A percentile compares a stretch with the other conserved stretches of the same genome.
Conservation (phyloP, 345 rosid species). For the Salix arbutifolia region DNA sequence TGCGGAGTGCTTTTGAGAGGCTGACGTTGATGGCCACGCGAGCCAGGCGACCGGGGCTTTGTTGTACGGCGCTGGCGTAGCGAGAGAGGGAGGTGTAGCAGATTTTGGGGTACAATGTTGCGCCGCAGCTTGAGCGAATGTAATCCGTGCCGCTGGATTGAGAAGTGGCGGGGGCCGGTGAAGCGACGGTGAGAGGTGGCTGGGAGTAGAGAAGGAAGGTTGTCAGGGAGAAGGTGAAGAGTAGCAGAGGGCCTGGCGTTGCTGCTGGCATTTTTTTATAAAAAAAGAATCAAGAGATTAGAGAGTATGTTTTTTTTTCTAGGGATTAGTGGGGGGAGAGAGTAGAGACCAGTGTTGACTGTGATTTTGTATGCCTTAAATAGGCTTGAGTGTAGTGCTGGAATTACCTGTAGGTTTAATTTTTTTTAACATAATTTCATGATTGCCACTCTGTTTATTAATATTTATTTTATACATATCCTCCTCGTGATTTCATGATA, state of each 20-base stretch:
- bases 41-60: constrained; percentile 59
- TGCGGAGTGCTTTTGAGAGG: constrained; percentile 45
- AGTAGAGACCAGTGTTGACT: neutral
- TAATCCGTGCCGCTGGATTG: constrained; percentile 41
- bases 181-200: constrained; percentile 23
- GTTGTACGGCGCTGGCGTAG: constrained; percentile 50
- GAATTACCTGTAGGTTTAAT: neutral
- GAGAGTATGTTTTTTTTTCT: neutral
- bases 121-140: constrained; percentile 70
- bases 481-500: neutral
- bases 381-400: neutral
- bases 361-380: neutral
- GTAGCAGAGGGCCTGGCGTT: neutral
- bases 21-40: constrained; percentile 56
- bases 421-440: neutral
- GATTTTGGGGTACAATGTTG: constrained; percentile 72
- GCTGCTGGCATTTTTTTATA: constrained; percentile 20
- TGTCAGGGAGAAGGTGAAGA: constrained; percentile 23
- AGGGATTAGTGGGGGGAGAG: neutral
- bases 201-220: constrained; percentile 26
- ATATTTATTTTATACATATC: neutral
- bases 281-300: neutral
- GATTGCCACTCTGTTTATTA: neutral
- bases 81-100: constrained; percentile 64
- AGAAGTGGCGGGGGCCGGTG: constrained; percentile 4